A percentile compares a stretch with the other conserved stretches of the same genome.
phyloP scores from a whole-genome alignment of 2,329 filamentous ascomycete genomes.

The Fusarium musae region DNA sequence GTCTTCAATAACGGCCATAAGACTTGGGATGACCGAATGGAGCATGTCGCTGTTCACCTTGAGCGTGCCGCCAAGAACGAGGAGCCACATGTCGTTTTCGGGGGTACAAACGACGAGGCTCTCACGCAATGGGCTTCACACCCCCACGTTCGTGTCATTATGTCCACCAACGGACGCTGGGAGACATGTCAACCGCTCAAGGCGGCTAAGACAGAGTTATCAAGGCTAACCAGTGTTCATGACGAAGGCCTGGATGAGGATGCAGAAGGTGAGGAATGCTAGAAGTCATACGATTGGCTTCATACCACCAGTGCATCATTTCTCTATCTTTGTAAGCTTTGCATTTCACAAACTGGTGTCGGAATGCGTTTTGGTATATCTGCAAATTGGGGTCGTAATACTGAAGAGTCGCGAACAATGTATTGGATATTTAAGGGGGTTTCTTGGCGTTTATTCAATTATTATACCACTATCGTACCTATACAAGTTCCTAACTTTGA shows the following conservation, averaged over 20 bases:
- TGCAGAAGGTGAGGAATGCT: slow-evolving; percentile 46
- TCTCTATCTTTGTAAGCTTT: not conserved
- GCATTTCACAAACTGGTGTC: not conserved
- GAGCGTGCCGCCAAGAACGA: slow-evolving; percentile 58
- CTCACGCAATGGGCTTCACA: slow-evolving; percentile 56
- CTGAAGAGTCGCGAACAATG: not conserved
- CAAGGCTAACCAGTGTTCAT: slow-evolving; percentile 4
- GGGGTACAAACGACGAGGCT: slow-evolving; percentile 51
- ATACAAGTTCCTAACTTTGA: not conserved
- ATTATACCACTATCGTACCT: slow-evolving; percentile 22
- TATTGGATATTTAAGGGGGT: not conserved
- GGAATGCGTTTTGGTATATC: not conserved
- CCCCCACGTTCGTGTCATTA: slow-evolving; percentile 53
- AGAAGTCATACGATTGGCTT: not conserved
- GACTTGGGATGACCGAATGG: slow-evolving; percentile 85
- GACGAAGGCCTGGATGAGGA: slow-evolving; percentile 37
- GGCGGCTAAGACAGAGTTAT: slow-evolving; percentile 23
- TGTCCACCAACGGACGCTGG: slow-evolving; percentile 45
- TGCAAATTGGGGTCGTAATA: not conserved
- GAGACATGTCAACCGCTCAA: slow-evolving; percentile 49
- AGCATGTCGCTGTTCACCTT: slow-evolving; percentile 86
- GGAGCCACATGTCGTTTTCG: slow-evolving; percentile 51
- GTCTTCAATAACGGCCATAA: slow-evolving; percentile 68
- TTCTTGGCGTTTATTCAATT: not conserved
- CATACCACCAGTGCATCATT: too few species aligned